A percentile compares a stretch with the other conserved stretches of the same genome.
Evolutionary conservation across 2,329 filamentous ascomycete genomes (phyloP).

Genomic region (Plectosphaerella plurivora): DNA sequence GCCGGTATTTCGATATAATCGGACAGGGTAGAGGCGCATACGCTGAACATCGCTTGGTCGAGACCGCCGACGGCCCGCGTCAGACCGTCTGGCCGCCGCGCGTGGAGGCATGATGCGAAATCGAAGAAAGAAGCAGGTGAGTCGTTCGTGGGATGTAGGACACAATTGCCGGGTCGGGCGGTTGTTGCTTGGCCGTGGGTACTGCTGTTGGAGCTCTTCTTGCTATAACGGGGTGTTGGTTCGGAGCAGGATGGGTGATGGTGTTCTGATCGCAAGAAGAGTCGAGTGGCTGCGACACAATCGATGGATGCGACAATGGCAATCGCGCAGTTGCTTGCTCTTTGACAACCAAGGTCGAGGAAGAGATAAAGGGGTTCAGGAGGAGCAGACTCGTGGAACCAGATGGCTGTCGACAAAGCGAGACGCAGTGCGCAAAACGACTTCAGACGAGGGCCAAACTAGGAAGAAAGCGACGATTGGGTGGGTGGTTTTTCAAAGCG

Average conservation of each 20-base stretch:
- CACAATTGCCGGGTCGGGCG: background rate
- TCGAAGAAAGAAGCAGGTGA: too few relatives aligned
- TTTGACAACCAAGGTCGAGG: too few relatives aligned
- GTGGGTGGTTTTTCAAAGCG: background rate
- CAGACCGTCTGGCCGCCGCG: conserved; percentile 11
- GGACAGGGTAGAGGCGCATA: conserved; percentile 14
- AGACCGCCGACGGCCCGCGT: conserved; percentile 17
- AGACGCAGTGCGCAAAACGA: too few relatives aligned
- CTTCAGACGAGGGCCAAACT: too few relatives aligned
- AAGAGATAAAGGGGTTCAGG: too few relatives aligned
- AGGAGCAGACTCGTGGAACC: too few relatives aligned
- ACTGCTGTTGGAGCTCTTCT: background rate
- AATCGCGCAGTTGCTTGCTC: too few relatives aligned
- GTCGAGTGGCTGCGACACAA: background rate
- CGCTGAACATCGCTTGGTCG: conserved; percentile 37
- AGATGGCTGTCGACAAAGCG: too few relatives aligned
- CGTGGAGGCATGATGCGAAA: conserved; percentile 14
- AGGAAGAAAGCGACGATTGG: background rate
- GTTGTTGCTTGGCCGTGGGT: background rate
- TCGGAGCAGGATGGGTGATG: background rate
- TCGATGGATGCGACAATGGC: too few relatives aligned
- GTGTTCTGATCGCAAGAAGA: too few relatives aligned
- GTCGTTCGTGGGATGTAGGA: background rate
- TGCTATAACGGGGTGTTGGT: background rate
- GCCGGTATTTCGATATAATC: background rate